Base-by-base conservation (phyloP, 495 filamentous ascomycete species). In the Mytilinidion resinicola region DNA sequence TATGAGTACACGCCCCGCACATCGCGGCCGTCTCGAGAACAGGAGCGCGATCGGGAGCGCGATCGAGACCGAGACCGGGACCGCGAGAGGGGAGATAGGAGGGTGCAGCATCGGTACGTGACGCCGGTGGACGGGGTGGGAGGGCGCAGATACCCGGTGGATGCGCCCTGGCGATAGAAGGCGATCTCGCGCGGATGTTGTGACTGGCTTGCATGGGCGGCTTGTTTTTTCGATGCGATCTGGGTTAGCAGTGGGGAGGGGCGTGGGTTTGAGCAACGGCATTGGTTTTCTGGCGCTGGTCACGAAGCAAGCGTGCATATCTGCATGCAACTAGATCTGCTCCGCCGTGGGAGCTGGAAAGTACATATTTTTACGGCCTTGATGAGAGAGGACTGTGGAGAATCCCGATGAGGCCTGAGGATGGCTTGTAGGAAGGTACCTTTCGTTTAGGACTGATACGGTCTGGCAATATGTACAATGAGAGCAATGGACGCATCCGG, bases 101-200 rank as follows among this genome's bases (percentile, higher is more conserved):
- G 55, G 21, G 25, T 34, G 20, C 15, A 20, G 14, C 61, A 61
- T 47, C 41, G 68, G 33, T 64, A 68, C 57, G 63, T 66, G 33
- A 53, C 34, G 57, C 15, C 64, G 9, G 57, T 61, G 46, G 49
- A 61, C 44, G 62, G 62, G 17, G 58, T 58, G 14, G 59, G 58
- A 35, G 62, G 62, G 34, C 62, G 62, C 37, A 50, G 59, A 36
- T 61, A 62, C 37, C 51, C 51, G 34, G 51, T 41, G 63, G 9
- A 56, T 61, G 37, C 57, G 55, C 39, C 60, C 53, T 48, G 60
- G 64, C 39, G 57, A 61, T 25, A 47, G 52, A 9, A 56, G 57
- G 15, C 35, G 63, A 37, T 25, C 33, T 25, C 33, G 33, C 19
- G 46, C 42, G 9, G 42, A n/a, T 12, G 48, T 20, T 4, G 33